A percentile compares a stretch with the other conserved stretches of the same genome.
These are phyloP conservation scores for Dryas octopetala DNA, from an alignment of 306 rosid genomes.

Conservation along the genomic window DNA sequence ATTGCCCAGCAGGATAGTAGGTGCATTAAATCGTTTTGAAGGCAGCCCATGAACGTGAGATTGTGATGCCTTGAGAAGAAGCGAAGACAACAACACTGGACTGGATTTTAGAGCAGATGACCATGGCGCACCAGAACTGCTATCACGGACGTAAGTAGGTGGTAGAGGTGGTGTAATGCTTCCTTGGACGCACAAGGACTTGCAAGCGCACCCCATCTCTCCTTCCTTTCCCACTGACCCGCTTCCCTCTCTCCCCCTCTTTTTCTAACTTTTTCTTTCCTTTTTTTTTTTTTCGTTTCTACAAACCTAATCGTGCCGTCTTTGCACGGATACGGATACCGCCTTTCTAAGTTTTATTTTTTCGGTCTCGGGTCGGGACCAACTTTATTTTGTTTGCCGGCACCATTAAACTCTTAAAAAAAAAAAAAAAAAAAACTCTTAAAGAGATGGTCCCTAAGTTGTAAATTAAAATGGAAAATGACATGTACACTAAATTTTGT, in stretches of 20 bases:
- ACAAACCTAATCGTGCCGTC: no score
- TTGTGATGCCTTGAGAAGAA: slow-evolving; percentile 2
- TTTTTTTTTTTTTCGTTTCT: no score
- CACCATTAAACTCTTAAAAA: no score
- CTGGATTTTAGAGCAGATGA: neutral
- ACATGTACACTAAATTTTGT: no score
- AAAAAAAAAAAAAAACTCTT: no score
- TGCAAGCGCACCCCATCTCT: slow-evolving; percentile 17
- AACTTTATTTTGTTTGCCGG: no score
- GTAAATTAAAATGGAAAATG: no score
- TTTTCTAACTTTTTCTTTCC: neutral
- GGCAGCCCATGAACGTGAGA: slow-evolving; percentile 9
- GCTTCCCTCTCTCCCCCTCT: neutral
- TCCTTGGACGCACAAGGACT: slow-evolving; percentile 13
- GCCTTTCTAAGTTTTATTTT: no score
- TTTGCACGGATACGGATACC: no score
- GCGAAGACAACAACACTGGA: neutral
- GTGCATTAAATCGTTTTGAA: slow-evolving; percentile 10
- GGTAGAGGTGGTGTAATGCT: neutral
- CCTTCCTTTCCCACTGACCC: neutral
- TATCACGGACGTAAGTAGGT: neutral
- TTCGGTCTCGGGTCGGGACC: no score
- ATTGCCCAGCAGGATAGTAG: slow-evolving; percentile 7
- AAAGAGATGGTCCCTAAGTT: no score
- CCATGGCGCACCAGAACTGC: neutral